Conservation (phyloP, 2,329 filamentous ascomycete genomes). For the Fusarium fracticaudum region DNA sequence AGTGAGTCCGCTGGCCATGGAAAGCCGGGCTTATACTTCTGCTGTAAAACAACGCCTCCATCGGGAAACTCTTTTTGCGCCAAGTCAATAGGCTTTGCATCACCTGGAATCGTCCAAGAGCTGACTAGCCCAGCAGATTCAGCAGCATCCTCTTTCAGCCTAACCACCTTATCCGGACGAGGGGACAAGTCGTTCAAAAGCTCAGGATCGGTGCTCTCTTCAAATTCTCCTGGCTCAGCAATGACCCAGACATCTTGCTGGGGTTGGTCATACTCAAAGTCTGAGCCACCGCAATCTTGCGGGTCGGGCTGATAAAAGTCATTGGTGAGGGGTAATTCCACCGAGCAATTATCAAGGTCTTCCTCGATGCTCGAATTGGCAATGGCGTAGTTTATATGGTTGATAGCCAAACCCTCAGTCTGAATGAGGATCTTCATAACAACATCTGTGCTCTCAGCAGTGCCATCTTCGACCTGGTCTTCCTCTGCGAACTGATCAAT, state of each 20-base stretch:
- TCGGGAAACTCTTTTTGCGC: background rate
- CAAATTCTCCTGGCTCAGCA: background rate
- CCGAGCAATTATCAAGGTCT: background rate
- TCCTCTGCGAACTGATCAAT: background rate
- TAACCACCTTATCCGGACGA: background rate
- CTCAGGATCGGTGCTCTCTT: background rate
- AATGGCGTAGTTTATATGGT: background rate
- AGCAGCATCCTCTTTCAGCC: background rate
- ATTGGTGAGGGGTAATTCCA: background rate
- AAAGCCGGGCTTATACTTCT: background rate
- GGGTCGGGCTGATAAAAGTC: background rate
- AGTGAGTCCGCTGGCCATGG: background rate
- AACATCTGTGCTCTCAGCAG: background rate
- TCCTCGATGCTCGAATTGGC: background rate
- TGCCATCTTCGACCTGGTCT: background rate
- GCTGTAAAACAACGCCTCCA: background rate
- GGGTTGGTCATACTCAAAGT: background rate
- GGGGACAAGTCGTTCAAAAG: background rate
- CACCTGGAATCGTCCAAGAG: background rate
- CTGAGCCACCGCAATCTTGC: background rate
- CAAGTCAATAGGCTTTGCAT: background rate
- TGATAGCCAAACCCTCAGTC: background rate
- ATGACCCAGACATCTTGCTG: background rate
- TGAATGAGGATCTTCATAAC: background rate
- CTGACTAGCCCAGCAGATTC: background rate